Conservation (phyloP, 2,329 filamentous ascomycete genomes). For the Diplodia intermedia region DNA sequence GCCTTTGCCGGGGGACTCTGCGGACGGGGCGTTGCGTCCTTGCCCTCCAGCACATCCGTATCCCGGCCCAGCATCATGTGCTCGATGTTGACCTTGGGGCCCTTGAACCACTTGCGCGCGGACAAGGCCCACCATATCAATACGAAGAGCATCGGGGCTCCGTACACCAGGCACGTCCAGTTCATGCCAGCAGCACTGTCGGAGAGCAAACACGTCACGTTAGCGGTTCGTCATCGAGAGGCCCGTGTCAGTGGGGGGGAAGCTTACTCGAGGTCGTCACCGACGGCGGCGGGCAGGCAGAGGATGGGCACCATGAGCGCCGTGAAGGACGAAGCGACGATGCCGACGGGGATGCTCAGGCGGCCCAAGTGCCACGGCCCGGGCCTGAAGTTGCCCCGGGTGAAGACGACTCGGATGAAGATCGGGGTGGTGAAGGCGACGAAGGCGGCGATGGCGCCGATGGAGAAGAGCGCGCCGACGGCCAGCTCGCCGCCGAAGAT, state of each 20-base stretch:
- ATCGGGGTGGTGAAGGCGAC: slow-evolving; percentile 66
- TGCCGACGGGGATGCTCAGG: slow-evolving; percentile 64
- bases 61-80: slow-evolving; percentile 57
- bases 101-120: slow-evolving; percentile 73
- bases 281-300: slow-evolving; percentile 67
- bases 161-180: slow-evolving; percentile 72
- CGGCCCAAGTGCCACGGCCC: slow-evolving; percentile 73
- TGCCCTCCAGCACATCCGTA: slow-evolving; percentile 49
- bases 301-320: slow-evolving; percentile 72
- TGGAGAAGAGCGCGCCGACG: slow-evolving; percentile 72
- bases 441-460: slow-evolving; percentile 72
- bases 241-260: background rate
- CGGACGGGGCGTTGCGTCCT: slow-evolving; percentile 25
- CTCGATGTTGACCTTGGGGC: slow-evolving; percentile 71
- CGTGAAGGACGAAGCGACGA: slow-evolving; percentile 65
- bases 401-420: slow-evolving; percentile 65
- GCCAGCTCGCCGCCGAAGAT: slow-evolving; percentile 69
- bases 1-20: slow-evolving; percentile 23
- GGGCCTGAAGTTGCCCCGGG: slow-evolving; percentile 67
- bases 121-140: slow-evolving; percentile 69
- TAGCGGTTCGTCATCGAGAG: background rate
- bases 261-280: slow-evolving; percentile 59
- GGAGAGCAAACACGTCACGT: background rate
- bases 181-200: slow-evolving; percentile 64
- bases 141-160: slow-evolving; percentile 66